phyloP scores from a whole-genome alignment of 768 basidiomycete species.

The Boletus tomentosulus region DNA sequence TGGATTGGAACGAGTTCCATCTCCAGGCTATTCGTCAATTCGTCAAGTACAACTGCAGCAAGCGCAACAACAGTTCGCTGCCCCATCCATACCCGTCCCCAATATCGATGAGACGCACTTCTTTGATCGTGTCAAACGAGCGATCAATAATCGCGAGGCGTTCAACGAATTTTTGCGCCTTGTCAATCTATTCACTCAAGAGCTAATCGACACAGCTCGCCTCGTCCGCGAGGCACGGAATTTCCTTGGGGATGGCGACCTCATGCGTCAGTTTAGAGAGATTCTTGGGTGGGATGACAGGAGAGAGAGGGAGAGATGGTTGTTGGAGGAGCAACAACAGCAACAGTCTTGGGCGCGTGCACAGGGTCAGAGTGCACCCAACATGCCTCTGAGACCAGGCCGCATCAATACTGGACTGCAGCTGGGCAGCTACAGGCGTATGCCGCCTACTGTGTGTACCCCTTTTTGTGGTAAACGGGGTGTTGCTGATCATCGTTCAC shows the following conservation, averaged over 20 bases:
- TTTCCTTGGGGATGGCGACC: slow-evolving; percentile 73
- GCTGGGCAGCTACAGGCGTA: slow-evolving; percentile 86
- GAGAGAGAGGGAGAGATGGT: slow-evolving; percentile 53
- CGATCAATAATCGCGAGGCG: slow-evolving; percentile 66
- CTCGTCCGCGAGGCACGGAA: slow-evolving; percentile 76
- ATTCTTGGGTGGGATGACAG: slow-evolving; percentile 86
- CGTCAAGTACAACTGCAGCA: slow-evolving; percentile 26
- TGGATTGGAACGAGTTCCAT: slow-evolving; percentile 20
- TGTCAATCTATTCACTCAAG: slow-evolving; percentile 91
- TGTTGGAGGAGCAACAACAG: slow-evolving; percentile 42
- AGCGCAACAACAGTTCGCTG: slow-evolving; percentile 17
- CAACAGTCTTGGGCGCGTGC: slow-evolving; percentile 51
- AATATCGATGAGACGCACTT: slow-evolving; percentile 67
- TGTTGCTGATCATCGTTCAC: slow-evolving; percentile 3
- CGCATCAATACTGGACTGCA: slow-evolving; percentile 65
- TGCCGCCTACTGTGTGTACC: slow-evolving; percentile 72
- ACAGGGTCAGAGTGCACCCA: slow-evolving; percentile 35
- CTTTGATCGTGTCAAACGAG: slow-evolving; percentile 85
- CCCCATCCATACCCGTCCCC: slow-evolving; percentile 14
- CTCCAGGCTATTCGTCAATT: slow-evolving; percentile 19
- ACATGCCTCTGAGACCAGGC: slow-evolving; percentile 42
- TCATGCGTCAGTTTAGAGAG: slow-evolving; percentile 77
- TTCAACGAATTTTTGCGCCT: slow-evolving; percentile 96
- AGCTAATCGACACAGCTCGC: slow-evolving; percentile 82
- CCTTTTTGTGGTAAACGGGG: not conserved